phyloP scores from a whole-genome alignment of 495 filamentous ascomycete genomes.

The Lepidopterella palustris region DNA sequence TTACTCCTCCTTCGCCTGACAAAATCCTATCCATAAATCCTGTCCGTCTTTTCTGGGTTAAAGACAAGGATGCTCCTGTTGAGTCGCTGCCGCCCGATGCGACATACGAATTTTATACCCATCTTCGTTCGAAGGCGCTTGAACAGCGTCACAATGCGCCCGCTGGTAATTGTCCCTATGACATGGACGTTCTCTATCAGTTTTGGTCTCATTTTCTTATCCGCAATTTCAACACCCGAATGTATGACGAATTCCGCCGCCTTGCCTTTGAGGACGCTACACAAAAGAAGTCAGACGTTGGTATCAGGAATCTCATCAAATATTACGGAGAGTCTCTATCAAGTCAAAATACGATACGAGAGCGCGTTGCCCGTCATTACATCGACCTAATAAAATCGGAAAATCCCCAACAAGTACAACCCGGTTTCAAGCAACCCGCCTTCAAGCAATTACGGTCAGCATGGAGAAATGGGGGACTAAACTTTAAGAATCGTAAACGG shows the following conservation, averaged over 20 bases:
- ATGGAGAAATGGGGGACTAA: constrained; percentile 50
- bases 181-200: constrained; percentile 64
- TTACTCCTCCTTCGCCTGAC: constrained; percentile 11
- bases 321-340: constrained; percentile 54
- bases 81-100: constrained; percentile 40
- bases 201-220: constrained; percentile 77
- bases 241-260: constrained; percentile 75
- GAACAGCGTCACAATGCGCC: constrained; percentile 47
- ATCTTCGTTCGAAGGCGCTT: constrained; percentile 52
- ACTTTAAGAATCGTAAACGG: constrained; percentile 51
- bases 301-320: constrained; percentile 50
- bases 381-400: constrained; percentile 46
- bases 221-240: constrained; percentile 65
- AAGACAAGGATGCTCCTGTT: constrained; percentile 40
- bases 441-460: constrained; percentile 46
- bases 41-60: constrained; percentile 42
- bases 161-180: constrained; percentile 44
- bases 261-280: constrained; percentile 62
- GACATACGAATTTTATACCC: constrained; percentile 48
- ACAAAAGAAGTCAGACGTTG: constrained; percentile 43
- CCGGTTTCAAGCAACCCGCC: constrained; percentile 37
- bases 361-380: constrained; percentile 49
- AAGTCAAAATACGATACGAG: constrained; percentile 44
- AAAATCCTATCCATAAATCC: constrained; percentile 4
- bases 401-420: no score